These are phyloP conservation scores for Ambrosiella beaveri DNA, from an alignment of 2,329 filamentous ascomycete genomes.

Conservation along the genomic window DNA sequence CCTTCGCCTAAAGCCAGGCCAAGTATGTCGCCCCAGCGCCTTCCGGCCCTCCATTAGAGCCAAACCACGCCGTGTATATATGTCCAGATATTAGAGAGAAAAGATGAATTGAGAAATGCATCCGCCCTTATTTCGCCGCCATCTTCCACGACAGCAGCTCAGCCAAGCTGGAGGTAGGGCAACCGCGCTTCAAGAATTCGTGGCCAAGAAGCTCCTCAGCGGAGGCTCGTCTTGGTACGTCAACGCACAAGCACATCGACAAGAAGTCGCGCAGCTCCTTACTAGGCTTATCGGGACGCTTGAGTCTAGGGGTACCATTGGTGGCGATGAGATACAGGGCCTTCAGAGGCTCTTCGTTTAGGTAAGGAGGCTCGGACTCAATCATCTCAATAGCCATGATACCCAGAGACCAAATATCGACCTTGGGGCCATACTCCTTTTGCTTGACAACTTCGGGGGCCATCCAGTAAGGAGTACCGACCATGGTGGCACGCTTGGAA, in stretches of 20 bases:
- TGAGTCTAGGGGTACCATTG: constrained; percentile 87
- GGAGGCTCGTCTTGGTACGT: constrained; percentile 85
- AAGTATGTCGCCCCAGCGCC: too few relatives aligned
- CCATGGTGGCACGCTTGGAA: constrained; percentile 96
- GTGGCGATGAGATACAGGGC: constrained; percentile 95
- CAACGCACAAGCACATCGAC: constrained; percentile 88
- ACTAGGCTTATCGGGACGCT: constrained; percentile 95
- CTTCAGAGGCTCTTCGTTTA: constrained; percentile 95
- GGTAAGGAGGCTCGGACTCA: constrained; percentile 90
- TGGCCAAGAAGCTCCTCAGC: constrained; percentile 78
- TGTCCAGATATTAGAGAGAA: too few relatives aligned
- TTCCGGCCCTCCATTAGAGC: too few relatives aligned
- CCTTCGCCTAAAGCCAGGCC: too few relatives aligned
- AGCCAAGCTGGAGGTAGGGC: constrained; percentile 62
- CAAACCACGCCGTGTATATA: too few relatives aligned
- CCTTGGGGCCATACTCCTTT: constrained; percentile 95
- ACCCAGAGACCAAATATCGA: constrained; percentile 95
- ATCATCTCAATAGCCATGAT: constrained; percentile 99
- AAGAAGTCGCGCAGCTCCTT: constrained; percentile 97
- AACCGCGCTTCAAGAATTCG: constrained; percentile 88
- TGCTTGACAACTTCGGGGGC: constrained; percentile 98
- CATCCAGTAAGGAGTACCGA: constrained; percentile 99
- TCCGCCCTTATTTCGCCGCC: constrained; percentile 37
- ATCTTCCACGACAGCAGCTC: constrained; percentile 81
- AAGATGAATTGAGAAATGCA: too few relatives aligned